These are phyloP conservation scores for Chalciporus sphaerocephalus DNA, from an alignment of 768 basidiomycete species.

Conservation along the genomic window DNA sequence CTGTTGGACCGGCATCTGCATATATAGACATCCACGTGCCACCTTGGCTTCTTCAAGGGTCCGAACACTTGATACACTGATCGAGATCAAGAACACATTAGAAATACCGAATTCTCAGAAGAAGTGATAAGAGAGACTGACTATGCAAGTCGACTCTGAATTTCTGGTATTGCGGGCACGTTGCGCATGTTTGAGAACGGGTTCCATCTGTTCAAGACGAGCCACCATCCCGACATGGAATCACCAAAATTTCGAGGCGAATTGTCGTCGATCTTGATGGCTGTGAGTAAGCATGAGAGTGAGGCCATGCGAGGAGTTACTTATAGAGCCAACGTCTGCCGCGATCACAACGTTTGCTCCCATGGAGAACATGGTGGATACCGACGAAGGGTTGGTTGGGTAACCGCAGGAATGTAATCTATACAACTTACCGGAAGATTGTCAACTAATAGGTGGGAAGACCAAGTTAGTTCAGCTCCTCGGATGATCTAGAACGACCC, in stretches of 20 bases:
- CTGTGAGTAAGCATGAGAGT: not conserved
- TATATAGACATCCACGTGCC: conserved; percentile 83
- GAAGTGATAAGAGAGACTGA: conserved; percentile 38
- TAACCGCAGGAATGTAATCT: not conserved
- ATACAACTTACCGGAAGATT: conserved; percentile 69
- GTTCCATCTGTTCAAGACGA: conserved; percentile 89
- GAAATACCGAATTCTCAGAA: not conserved
- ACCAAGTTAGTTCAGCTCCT: conserved; percentile 10
- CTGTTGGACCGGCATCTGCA: conserved; percentile 94
- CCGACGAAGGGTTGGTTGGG: conserved; percentile 34
- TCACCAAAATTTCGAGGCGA: conserved; percentile 94
- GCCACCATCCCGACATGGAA: conserved; percentile 93
- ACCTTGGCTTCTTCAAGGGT: conserved; percentile 95
- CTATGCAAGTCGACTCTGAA: conserved; percentile 94
- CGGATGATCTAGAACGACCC: conserved; percentile 27
- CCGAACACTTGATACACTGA: conserved; percentile 90
- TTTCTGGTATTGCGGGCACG: conserved; percentile 87
- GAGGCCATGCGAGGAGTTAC: conserved; percentile 24
- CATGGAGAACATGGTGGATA: conserved; percentile 87
- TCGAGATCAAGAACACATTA: conserved; percentile 4
- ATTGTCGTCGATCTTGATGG: conserved; percentile 80
- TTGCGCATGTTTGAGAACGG: conserved; percentile 76
- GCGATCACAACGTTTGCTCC: conserved; percentile 91
- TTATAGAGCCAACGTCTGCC: conserved; percentile 84
- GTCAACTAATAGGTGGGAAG: conserved; percentile 52